Base-by-base conservation (phyloP, 805 yeast species). In the Ogataea haglerorum region DNA sequence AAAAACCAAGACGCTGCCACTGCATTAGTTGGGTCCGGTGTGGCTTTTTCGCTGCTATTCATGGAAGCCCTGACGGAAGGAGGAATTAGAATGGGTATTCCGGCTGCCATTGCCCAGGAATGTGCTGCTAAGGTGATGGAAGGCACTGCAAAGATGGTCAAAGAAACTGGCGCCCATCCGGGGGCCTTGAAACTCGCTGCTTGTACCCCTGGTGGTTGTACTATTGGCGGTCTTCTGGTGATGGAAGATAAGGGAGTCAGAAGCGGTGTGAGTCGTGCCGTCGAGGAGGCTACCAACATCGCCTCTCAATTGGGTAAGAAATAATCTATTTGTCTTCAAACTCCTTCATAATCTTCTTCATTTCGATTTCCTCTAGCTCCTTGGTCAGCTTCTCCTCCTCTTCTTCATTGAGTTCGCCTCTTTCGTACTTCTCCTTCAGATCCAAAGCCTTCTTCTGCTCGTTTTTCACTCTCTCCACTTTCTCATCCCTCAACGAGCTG, bases 121-220 rank as follows among this genome's bases (percentile, higher is more conserved):
- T 82, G 95, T 53, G 97, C 98, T 9, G 85, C 95, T 21, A 91
- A 89, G 65, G 96, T 91, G 14, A 73, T 89, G 78, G 90, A 84
- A 61, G 99, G 99, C 17, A 85, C 97, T 10, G 91, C 93, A 12
- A 81, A 80, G 64, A 85, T 93, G 96, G 90, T 83, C 1, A 75
- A 82, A 48, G 76, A 78, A 50, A 81, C 89, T 9, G 89, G 87
- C 3, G 78, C 73, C 31, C 96, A 91, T 57, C 99, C 99, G 9
- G 91, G 93, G 14, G 87, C 76, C 10, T 73, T 93, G 60, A 86
- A 86, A 60, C 80, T 85, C 60, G 82, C 81, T 53, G 93, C 93
- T 7, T 89, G 96, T 60, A 93, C 99, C 0, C 99, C 99, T 17
- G 99, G 93, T 22, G 99, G 99, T 24, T 90, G 97, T 36, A 93